A percentile compares a stretch with the other conserved stretches of the same genome.
Evolutionary conservation across 2,329 filamentous ascomycete genomes (phyloP).

Genomic region (Escovopsis sp.): DNA sequence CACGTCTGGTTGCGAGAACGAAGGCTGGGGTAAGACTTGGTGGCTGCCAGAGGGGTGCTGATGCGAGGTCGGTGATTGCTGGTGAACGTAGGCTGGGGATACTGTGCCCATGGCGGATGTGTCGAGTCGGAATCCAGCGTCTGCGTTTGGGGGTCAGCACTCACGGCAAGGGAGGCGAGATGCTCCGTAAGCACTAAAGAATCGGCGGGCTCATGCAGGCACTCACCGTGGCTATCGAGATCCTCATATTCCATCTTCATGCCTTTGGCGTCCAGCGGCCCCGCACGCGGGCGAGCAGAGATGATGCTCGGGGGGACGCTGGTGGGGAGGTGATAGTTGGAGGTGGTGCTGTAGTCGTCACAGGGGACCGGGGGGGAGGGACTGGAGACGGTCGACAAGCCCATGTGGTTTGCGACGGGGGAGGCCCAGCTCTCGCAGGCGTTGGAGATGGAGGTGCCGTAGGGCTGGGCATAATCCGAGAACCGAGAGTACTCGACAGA

Average conservation of each 20-base stretch:
- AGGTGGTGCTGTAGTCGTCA: slow-evolving; percentile 29
- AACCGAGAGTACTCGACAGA: slow-evolving; percentile 28
- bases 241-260: slow-evolving; percentile 28
- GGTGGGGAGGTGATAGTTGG: slow-evolving; percentile 28
- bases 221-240: slow-evolving; percentile 17
- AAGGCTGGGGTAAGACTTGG: slow-evolving; percentile 4
- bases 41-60: slow-evolving; percentile 14
- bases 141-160: slow-evolving; percentile 16
- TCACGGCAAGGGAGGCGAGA: background rate
- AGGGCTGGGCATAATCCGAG: slow-evolving; percentile 25
- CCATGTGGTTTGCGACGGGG: slow-evolving; percentile 26
- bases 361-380: slow-evolving; percentile 33
- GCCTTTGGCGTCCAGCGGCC: slow-evolving; percentile 15
- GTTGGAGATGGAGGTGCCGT: slow-evolving; percentile 22
- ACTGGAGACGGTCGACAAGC: slow-evolving; percentile 34
- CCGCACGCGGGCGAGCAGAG: slow-evolving; percentile 10
- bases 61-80: slow-evolving; percentile 9
- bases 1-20: slow-evolving; percentile 12
- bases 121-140: slow-evolving; percentile 19
- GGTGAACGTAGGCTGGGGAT: slow-evolving; percentile 15
- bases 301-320: slow-evolving; percentile 32
- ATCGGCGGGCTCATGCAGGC: background rate
- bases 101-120: slow-evolving; percentile 10
- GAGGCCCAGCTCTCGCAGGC: slow-evolving; percentile 32
- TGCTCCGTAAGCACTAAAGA: slow-evolving; percentile 1